A percentile compares a stretch with the other conserved stretches of the same genome.
Conservation (phyloP, 1,284 basidiomycete genomes). For the Pseudozyma sp. region DNA sequence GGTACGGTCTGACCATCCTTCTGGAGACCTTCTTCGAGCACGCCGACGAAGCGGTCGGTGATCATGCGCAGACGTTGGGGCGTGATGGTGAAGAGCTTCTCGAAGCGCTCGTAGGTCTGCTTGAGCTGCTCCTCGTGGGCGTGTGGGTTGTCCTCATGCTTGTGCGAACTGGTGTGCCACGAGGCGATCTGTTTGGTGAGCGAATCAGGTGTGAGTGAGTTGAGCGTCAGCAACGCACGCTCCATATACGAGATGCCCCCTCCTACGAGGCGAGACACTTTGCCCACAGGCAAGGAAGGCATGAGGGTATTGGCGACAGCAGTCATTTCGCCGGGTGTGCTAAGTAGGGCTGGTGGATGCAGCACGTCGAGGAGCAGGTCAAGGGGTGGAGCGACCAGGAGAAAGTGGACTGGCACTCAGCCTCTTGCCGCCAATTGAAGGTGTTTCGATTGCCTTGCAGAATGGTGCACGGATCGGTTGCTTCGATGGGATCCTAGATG, state of each 20-base stretch:
- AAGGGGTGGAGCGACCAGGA: too few relatives aligned
- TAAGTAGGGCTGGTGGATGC: background rate
- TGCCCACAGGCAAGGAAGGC: slow-evolving; percentile 1
- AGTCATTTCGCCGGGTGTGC: background rate
- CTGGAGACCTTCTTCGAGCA: slow-evolving; percentile 85
- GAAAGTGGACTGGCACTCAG: too few relatives aligned
- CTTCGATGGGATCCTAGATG: too few relatives aligned
- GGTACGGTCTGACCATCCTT: slow-evolving; percentile 88
- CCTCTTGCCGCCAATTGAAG: too few relatives aligned
- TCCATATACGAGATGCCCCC: slow-evolving; percentile 19
- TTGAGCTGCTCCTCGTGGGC: slow-evolving; percentile 60
- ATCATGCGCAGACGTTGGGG: slow-evolving; percentile 72
- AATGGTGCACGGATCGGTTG: too few relatives aligned
- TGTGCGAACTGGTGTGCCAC: slow-evolving; percentile 63
- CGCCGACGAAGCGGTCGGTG: slow-evolving; percentile 92
- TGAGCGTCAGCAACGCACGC: slow-evolving; percentile 28
- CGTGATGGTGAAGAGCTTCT: slow-evolving; percentile 62
- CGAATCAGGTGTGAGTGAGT: slow-evolving; percentile 5
- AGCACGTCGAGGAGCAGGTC: background rate
- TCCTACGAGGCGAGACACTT: slow-evolving; percentile 27
- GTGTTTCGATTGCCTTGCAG: too few relatives aligned
- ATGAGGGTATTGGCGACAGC: slow-evolving; percentile 7
- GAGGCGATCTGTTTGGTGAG: slow-evolving; percentile 54
- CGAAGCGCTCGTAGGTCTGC: slow-evolving; percentile 49
- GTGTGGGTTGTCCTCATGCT: slow-evolving; percentile 51